Conservation (phyloP, 768 basidiomycete species). For the Lactarius akahatsu region DNA sequence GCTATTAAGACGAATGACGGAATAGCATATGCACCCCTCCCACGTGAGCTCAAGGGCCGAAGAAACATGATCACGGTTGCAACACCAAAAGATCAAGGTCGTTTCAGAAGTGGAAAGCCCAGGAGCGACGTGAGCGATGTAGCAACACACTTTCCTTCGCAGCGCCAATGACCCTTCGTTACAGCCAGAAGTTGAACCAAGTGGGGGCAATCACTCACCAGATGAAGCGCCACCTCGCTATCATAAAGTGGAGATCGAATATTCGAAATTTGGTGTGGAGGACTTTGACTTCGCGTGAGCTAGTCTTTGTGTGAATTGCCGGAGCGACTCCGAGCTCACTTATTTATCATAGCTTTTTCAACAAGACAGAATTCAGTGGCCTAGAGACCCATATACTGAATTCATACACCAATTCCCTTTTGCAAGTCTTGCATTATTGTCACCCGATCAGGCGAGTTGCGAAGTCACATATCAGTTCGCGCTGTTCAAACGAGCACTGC, state of each 20-base stretch:
- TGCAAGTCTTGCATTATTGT: conserved; percentile 89
- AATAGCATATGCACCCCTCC: conserved; percentile 85
- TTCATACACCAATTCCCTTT: conserved; percentile 90
- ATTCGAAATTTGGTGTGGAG: conserved; percentile 97
- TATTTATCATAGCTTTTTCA: conserved; percentile 61
- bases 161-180: conserved; percentile 1
- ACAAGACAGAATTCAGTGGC: conserved; percentile 86
- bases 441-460: conserved; percentile 76
- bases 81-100: conserved; percentile 55
- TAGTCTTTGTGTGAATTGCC: neutral
- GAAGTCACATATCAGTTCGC: conserved; percentile 87
- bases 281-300: conserved; percentile 96
- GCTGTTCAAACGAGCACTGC: conserved; percentile 89
- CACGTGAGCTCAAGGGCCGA: conserved; percentile 79
- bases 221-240: conserved; percentile 77
- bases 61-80: conserved; percentile 69
- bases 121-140: conserved; percentile 45
- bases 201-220: conserved; percentile 49
- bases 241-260: conserved; percentile 94
- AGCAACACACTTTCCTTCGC: conserved; percentile 6
- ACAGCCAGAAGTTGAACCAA: conserved; percentile 54
- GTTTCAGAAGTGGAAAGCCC: conserved; percentile 83
- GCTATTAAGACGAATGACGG: conserved; percentile 87
- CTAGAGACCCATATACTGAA: conserved; percentile 96
- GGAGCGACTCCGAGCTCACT: neutral